Percentiles rank a stretch among this genome's conserved stretches.
phyloP scores from a whole-genome alignment of 768 basidiomycete genomes.

The Tubosaeta sp. region DNA sequence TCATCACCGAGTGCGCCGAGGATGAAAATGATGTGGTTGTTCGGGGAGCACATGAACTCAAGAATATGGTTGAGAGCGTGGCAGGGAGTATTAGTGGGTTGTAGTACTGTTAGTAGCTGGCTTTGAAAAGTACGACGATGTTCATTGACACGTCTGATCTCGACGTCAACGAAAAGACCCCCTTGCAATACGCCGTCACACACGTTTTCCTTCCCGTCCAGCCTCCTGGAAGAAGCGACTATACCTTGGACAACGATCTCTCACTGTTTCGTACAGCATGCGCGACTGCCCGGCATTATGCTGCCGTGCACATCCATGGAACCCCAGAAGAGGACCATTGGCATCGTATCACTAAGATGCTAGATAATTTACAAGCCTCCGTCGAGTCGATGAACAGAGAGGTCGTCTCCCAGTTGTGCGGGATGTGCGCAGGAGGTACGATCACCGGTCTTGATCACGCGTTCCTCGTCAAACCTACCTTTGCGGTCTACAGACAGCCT shows the following conservation, averaged over 20 bases:
- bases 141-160: too few relatives aligned
- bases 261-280: constrained; percentile 1
- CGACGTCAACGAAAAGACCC: too few relatives aligned
- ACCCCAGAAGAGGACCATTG: not conserved
- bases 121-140: too few relatives aligned
- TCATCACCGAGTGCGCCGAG: constrained; percentile 83
- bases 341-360: constrained; percentile 1
- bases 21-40: constrained; percentile 87
- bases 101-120: constrained; percentile 7
- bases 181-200: not conserved
- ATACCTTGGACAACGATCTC: too few relatives aligned
- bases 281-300: constrained; percentile 4
- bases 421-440: constrained; percentile 1
- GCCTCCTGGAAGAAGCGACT: too few relatives aligned
- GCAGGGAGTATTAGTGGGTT: constrained; percentile 52
- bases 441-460: too few relatives aligned
- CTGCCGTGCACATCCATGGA: not conserved
- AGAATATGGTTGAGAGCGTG: constrained; percentile 65
- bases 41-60: constrained; percentile 60
- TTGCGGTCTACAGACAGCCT: constrained; percentile 30
- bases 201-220: not conserved
- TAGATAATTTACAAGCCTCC: constrained; percentile 1
- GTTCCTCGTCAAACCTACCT: not conserved
- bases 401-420: not conserved
- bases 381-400: not conserved